Base-by-base conservation (phyloP, 2,329 filamentous ascomycete genomes). In the Nemania sp. region DNA sequence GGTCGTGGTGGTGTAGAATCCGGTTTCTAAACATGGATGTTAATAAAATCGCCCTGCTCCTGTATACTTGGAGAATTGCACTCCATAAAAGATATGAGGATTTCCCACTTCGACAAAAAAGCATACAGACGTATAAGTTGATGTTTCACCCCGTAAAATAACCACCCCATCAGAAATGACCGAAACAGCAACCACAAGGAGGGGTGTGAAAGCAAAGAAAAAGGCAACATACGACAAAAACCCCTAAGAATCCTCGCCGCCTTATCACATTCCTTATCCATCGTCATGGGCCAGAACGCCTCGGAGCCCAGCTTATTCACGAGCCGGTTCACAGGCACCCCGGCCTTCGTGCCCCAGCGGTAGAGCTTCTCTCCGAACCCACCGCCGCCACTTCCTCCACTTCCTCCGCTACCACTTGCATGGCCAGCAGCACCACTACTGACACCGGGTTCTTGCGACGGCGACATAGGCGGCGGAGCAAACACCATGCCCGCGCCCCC, bases 221-320 rank as follows among this genome's bases (percentile, higher is more conserved):
- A 1, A 2, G 5, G 6, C 8, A 1, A 71, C 84, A 66, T 78
- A 89, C 86, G 94, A 77, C 91, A 96, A 72, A 97, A 97, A 59
- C 86, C 89, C 67, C 83, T 83, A 22, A 96, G 71, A 42, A 96
- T 96, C 11, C 89, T 78, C 28, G 91, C 91, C 1, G 91, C 90
- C 76, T 96, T 96, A 72, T 96, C 91, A 63, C 88, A 89, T 75
- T 96, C 92, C 71, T 91, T 91, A 68, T 96, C 91, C 60, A 96
- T 77, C 1, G 87, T 86, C 49, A 88, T 90, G 1, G 91, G 91
- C 81, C 92, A 88, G 72, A 96, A 96, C 19, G 89, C 88, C 72
- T 96, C 91, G 42, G 73, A 74, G n/a, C 91, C 91, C 31, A 96
- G 77, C 72, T 88, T 91, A 73, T 95, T 91, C 14, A 87, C 90